Base-by-base conservation (phyloP, 129 eudicot genomes). In the Centrapalus pauciflorus region DNA sequence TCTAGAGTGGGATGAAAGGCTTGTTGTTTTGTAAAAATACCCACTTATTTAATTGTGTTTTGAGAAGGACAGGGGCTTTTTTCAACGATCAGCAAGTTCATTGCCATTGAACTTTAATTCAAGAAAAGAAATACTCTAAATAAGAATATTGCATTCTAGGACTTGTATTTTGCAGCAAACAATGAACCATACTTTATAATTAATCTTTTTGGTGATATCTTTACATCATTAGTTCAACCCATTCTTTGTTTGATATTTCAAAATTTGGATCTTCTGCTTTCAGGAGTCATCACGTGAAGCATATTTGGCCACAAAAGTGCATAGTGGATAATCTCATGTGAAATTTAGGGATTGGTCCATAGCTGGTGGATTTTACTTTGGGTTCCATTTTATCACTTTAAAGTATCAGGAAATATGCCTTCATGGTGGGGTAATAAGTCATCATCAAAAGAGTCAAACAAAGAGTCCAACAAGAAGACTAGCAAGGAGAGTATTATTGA, bases 341-440 rank as follows among this genome's bases (percentile, higher is more conserved):
- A 64, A 35, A 13, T 70, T 51, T 7, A 17, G 64, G 34, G 25
- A 43, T 57, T 32, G 33, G 49, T 26, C 4, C 3, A 74, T 57
- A 57, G 66, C 23, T 27, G 3, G 51, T 37, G 49, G 65, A 41
- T 69, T 40, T 57, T 19, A 55, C 49, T 56, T 49, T 6, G 61
- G 38, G 20, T 41, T 46, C 27, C 17, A 13, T 33, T 69, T 51
- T n/a, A 35, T 72, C n/a, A n/a, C 49, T 73, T 11, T 72, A 61
- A 12, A 60, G 62, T 27, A 63, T 63, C 66, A 61, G 76, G 48
- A 78, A 88, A 67, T 66, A 93, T 93, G 96, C 96, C 85, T 74
- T 75, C 92, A 72, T 93, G 99, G 96, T 88, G 96, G 95, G 79
- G 89, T 30, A 85, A 78, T 79, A 82, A 96, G 59, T 82, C 96